Percentiles rank a stretch among this genome's conserved stretches.
phyloP scores from a whole-genome alignment of 78 protist species.

The Dictyostelium purpureum region DNA sequence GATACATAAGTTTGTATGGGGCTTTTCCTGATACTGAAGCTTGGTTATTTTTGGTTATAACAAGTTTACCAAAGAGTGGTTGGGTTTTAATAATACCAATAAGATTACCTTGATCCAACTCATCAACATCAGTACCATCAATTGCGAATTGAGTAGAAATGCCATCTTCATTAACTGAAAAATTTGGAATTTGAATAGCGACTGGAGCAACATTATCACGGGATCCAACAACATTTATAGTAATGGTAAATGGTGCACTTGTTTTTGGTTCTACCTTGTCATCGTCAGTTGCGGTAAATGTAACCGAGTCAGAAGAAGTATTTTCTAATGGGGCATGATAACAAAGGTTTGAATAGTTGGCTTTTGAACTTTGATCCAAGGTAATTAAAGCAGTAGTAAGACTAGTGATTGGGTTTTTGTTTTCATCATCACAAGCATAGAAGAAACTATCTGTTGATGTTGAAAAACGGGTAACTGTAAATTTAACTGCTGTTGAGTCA shows the following conservation, averaged over 20 bases:
- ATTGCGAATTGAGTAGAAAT: background rate
- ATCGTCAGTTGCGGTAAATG: background rate
- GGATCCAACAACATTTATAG: background rate
- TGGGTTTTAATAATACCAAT: background rate
- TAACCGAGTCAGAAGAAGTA: background rate
- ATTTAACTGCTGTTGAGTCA: background rate
- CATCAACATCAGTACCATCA: background rate
- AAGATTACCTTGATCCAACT: background rate
- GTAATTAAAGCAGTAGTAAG: background rate
- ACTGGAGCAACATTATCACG: background rate
- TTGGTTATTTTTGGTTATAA: background rate
- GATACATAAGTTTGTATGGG: slow-evolving; percentile 11
- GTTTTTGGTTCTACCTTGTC: background rate
- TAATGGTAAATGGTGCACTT: background rate
- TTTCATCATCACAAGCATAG: background rate
- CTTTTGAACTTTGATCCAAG: no score
- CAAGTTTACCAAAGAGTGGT: slow-evolving; percentile 20
- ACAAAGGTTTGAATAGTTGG: background rate
- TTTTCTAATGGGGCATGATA: background rate
- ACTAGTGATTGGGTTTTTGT: background rate
- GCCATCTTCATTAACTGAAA: background rate
- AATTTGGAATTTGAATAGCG: background rate
- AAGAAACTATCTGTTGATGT: background rate
- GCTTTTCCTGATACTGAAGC: background rate
- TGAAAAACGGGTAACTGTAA: background rate